Base-by-base conservation (phyloP, 2,329 filamentous ascomycete species). In the Dothideomycetes sp. region DNA sequence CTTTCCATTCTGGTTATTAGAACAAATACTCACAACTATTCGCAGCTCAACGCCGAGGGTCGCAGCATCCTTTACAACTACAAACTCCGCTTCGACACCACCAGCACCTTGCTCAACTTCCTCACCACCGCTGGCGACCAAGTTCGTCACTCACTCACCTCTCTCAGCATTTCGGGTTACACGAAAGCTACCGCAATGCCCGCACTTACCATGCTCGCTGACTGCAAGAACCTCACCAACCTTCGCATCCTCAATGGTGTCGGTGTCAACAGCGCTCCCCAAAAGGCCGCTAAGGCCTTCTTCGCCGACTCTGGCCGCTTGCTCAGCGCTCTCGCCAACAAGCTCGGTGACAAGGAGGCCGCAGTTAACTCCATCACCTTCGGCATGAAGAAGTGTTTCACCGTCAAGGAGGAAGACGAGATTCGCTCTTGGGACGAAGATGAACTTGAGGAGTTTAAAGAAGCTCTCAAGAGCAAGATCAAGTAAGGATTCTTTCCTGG, bases 231-330 rank as follows among this genome's bases (percentile, higher is more conserved):
- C 32, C 44, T 64, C 2, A 12, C 45, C 10, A 41, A 39, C 16
- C 25, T 64, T 28, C 46, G 45, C 43, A 53, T 64, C 44, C 46
- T 51, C 4, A 18, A 12, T 8, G 54, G 54, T 24, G 51, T 62
- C 19, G 49, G 37, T 22, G 20, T 32, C 23, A 56, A 56, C 15
- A 47, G 39, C 24, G 56, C 57, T 19, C 53, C 58, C 0, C 44
- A 39, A 17, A 62, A 58, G 37, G 55, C 58, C 2, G 57, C 58
- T 25, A 58, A 56, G 43, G 32, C 44, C 6, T 57, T 64, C 49
- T 56, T 52, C 51, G 49, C 49, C 25, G 59, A 63, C 23, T 53
- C 54, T 16, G 51, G 50, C 34, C 53, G 56, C 23, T 54, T 59
- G 22, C 46, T 59, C 8, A 47, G 53, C 27, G 43, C 49, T 2